phyloP scores from a whole-genome alignment of 768 basidiomycete species.

The Hydnomerulius pinastri region DNA sequence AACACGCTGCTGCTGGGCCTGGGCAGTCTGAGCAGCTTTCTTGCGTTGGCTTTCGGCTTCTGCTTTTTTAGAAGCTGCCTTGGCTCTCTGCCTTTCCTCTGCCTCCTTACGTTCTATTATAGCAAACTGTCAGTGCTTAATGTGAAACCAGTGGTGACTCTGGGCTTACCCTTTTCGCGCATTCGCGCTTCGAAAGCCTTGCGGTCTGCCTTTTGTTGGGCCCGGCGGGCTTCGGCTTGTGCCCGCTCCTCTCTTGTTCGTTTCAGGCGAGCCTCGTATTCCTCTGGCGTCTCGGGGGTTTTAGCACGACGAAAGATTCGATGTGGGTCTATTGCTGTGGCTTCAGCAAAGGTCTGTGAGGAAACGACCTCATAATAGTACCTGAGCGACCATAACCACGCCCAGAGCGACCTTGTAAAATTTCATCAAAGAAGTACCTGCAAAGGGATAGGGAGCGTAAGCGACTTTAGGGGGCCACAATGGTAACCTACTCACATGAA shows the following conservation, averaged over 20 bases:
- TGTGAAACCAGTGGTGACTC: slow-evolving; percentile 4
- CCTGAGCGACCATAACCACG: slow-evolving; percentile 28
- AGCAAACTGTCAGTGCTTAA: slow-evolving; percentile 11
- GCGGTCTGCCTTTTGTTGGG: slow-evolving; percentile 46
- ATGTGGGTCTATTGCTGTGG: slow-evolving; percentile 18
- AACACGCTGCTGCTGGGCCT: slow-evolving; percentile 45
- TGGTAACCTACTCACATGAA: slow-evolving; percentile 43
- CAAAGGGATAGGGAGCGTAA: slow-evolving; percentile 8
- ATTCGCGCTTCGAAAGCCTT: slow-evolving; percentile 46
- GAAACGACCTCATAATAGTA: slow-evolving; percentile 22
- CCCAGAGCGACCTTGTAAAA: slow-evolving; percentile 40
- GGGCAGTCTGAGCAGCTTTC: slow-evolving; percentile 49
- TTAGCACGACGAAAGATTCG: slow-evolving; percentile 17
- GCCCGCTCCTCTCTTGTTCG: slow-evolving; percentile 53
- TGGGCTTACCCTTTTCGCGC: slow-evolving; percentile 51
- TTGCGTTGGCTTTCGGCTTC: slow-evolving; percentile 50
- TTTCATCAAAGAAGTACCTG: slow-evolving; percentile 52
- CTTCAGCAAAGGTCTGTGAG: slow-evolving; percentile 8
- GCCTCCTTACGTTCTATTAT: slow-evolving; percentile 54
- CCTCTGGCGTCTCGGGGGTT: slow-evolving; percentile 48
- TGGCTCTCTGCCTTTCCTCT: slow-evolving; percentile 58
- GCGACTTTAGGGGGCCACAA: not conserved
- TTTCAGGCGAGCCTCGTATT: slow-evolving; percentile 54
- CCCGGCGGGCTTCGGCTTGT: slow-evolving; percentile 50
- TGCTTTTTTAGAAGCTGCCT: slow-evolving; percentile 55